These are phyloP conservation scores for Fomitopsis pinicola DNA, from an alignment of 1,284 basidiomycete species.

Conservation along the genomic window DNA sequence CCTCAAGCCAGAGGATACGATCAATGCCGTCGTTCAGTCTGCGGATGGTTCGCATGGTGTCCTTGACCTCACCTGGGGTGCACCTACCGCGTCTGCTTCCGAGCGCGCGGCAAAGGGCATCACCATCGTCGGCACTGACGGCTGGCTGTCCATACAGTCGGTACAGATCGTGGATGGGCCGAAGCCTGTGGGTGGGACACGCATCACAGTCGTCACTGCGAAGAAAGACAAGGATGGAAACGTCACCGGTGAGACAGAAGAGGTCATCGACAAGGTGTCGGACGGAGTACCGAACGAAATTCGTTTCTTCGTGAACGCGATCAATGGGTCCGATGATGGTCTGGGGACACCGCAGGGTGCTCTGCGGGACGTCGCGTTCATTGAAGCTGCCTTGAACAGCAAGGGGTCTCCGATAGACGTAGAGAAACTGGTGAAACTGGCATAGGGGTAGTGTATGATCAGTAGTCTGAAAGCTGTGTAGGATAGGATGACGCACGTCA, in stretches of 20 bases:
- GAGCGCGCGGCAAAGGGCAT: conserved; percentile 32
- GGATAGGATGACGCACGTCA: neutral
- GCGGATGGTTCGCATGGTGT: conserved; percentile 55
- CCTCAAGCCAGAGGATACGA: conserved; percentile 74
- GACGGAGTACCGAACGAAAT: conserved; percentile 61
- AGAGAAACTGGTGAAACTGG: conserved; percentile 30
- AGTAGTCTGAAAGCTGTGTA: neutral
- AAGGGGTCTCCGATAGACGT: conserved; percentile 60
- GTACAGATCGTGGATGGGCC: conserved; percentile 28
- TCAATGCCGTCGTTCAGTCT: conserved; percentile 49
- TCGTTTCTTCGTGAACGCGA: conserved; percentile 53
- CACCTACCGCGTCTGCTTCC: conserved; percentile 41
- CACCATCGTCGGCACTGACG: conserved; percentile 55
- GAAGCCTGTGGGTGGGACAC: conserved; percentile 24
- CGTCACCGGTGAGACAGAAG: conserved; percentile 41
- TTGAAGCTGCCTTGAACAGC: conserved; percentile 74
- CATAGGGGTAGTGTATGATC: neutral
- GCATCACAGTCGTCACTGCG: conserved; percentile 37
- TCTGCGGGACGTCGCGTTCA: conserved; percentile 70
- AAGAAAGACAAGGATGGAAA: conserved; percentile 40
- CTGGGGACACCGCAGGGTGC: conserved; percentile 54
- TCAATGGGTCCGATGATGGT: conserved; percentile 42
- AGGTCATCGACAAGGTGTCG: conserved; percentile 42
- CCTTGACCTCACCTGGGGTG: conserved; percentile 52
- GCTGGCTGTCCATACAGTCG: conserved; percentile 36